Evolutionary conservation across 306 rosid genomes (phyloP), one percentile per base, ranked within the genome.

Genomic region (Vicia sativa): DNA sequence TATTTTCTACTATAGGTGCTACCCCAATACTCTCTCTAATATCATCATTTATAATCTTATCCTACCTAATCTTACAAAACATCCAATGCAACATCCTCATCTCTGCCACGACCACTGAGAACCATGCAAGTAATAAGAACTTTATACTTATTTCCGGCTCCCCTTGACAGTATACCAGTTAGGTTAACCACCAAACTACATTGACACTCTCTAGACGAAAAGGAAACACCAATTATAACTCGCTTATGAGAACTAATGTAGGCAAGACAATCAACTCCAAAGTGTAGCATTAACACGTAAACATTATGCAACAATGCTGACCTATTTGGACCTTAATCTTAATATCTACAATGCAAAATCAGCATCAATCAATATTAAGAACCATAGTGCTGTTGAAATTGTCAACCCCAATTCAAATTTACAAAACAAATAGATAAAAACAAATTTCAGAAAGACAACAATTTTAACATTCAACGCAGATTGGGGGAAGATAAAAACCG

Each of bases 331-430:
- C 70, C 41, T 38, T 23, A 8, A 19, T 26, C 45, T 67, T 26
- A 9, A 23, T 19, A 75, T 68, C 61, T 53, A 15, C 66, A 69
- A 11, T 60, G 62, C 4, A 39, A 12, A 49, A 10, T 16, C 62
- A 46, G 35, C 43, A 57, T 11, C 21, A 21, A 34, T 35, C 54
- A 4, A 0, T 44, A 45, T 3, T 14, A 1, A 49, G 44, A 16
- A 38, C 37, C 57, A 56, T 16, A 38, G 21, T 54, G 16, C 14
- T n/a, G 14, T 5, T 9, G 10, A 64, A 44, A 28, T n/a, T 23
- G 31, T 21, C 70, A 39, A 50, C 19, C 25, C 23, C 54, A 50
- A 52, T 11, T 54, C 25, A 42, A 52, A 39, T 11, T 9, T 38
- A 11, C 13, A 12, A 54, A n/a, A 7, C 2, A 2, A 21, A 21